These are phyloP conservation scores for Vigna reflexopilosa DNA, from an alignment of 306 rosid genomes.

Conservation along the genomic window DNA sequence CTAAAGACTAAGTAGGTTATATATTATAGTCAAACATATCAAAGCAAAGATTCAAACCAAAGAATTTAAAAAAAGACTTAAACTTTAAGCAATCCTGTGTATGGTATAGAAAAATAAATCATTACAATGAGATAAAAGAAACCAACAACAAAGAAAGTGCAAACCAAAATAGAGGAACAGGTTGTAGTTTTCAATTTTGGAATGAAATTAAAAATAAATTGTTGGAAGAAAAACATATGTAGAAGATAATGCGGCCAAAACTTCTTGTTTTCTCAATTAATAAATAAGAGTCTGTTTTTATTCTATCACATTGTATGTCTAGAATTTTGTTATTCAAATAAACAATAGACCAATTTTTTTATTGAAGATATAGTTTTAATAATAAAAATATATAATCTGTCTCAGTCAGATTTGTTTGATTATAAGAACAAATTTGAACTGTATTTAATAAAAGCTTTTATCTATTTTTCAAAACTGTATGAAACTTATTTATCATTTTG, in stretches of 20 bases:
- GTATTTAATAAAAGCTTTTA: no score
- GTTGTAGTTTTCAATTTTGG: neutral
- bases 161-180: neutral
- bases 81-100: neutral
- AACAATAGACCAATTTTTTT: neutral
- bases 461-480: no score
- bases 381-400: no score
- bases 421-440: no score
- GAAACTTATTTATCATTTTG: no score
- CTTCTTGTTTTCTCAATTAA: neutral
- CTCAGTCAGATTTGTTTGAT: no score
- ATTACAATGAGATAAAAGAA: neutral
- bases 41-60: neutral
- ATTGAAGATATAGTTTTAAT: neutral
- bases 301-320: neutral
- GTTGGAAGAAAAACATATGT: no score
- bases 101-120: neutral
- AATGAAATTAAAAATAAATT: neutral
- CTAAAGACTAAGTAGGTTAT: slow-evolving; percentile 13
- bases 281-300: neutral
- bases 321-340: neutral
- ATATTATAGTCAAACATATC: slow-evolving; percentile 19
- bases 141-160: neutral
- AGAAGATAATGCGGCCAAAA: neutral
- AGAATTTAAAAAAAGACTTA: neutral